phyloP scores from a whole-genome alignment of 805 yeast genomes.

The Lachancea nothofagi region DNA sequence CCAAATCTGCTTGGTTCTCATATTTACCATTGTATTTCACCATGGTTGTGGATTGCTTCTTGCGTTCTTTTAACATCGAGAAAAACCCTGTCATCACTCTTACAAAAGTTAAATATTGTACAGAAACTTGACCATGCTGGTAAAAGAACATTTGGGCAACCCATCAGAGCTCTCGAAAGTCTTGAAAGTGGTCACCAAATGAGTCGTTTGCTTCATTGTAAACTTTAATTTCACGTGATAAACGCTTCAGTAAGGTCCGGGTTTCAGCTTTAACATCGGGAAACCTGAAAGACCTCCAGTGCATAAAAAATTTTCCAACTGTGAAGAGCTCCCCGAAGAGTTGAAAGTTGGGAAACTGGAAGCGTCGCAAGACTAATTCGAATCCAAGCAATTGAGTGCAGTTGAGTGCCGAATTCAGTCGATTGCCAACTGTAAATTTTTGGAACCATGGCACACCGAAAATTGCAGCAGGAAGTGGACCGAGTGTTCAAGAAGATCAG shows the following conservation, averaged over 20 bases:
- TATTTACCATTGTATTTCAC: slow-evolving; percentile 1
- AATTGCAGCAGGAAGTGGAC: slow-evolving; percentile 70
- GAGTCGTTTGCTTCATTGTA: neutral
- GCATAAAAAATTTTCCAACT: slow-evolving; percentile 4
- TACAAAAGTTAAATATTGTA: neutral
- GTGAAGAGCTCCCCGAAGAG: neutral
- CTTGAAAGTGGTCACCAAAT: neutral
- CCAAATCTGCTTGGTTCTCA: neutral
- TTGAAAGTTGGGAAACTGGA: neutral
- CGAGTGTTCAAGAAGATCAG: slow-evolving; percentile 79
- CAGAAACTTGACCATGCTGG: neutral
- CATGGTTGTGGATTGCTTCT: slow-evolving; percentile 4
- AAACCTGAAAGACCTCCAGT: neutral
- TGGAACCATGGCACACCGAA: slow-evolving; percentile 40
- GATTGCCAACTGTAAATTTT: neutral
- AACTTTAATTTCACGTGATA: slow-evolving; percentile 1
- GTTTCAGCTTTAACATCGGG: neutral
- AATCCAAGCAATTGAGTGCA: neutral
- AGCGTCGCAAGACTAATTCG: neutral
- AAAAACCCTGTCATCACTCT: slow-evolving; percentile 1
- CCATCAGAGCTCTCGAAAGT: neutral
- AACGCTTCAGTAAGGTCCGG: neutral
- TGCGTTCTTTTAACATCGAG: neutral
- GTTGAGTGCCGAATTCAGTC: neutral
- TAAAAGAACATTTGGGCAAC: neutral